Conservation (phyloP, 495 filamentous ascomycete genomes). For the Opeltia flavorubescens region DNA sequence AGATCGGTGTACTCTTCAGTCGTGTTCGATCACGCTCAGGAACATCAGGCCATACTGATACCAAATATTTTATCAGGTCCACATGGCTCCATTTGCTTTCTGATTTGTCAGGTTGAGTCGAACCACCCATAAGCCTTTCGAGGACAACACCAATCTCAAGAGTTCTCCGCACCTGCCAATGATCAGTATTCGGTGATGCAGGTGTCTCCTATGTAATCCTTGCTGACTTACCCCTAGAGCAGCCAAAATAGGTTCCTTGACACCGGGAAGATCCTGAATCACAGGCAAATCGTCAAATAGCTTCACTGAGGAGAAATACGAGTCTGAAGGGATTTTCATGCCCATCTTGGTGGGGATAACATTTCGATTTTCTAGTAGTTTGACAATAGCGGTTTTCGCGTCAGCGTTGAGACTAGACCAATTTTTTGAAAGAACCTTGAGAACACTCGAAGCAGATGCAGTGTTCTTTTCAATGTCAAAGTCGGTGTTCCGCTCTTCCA, state of each 20-base stretch:
- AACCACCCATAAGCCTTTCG: conserved; percentile 55
- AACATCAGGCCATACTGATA: conserved; percentile 81
- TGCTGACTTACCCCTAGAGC: conserved; percentile 63
- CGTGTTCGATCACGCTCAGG: conserved; percentile 68
- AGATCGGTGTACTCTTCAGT: conserved; percentile 62
- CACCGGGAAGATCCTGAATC: conserved; percentile 52
- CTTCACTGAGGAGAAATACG: conserved; percentile 86
- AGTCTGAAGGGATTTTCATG: conserved; percentile 73
- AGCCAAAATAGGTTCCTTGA: conserved; percentile 80
- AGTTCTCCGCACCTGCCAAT: conserved; percentile 43
- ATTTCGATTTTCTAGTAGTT: conserved; percentile 47
- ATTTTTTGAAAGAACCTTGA: conserved; percentile 68
- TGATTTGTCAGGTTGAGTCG: conserved; percentile 16
- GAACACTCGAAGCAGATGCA: conserved; percentile 64
- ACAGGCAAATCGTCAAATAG: conserved; percentile 87
- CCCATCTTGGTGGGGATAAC: conserved; percentile 85
- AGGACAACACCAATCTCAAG: conserved; percentile 91
- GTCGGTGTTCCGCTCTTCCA: conserved; percentile 42
- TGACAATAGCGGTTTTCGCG: conserved; percentile 49
- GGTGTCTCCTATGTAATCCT: too few relatives aligned
- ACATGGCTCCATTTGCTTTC: conserved; percentile 70
- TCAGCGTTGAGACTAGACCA: conserved; percentile 62
- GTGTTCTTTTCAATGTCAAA: conserved; percentile 54
- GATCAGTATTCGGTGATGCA: not conserved
- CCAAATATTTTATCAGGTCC: conserved; percentile 85